Evolutionary conservation across 768 basidiomycete genomes (phyloP).

Genomic region (Leccinum pellstonianum): DNA sequence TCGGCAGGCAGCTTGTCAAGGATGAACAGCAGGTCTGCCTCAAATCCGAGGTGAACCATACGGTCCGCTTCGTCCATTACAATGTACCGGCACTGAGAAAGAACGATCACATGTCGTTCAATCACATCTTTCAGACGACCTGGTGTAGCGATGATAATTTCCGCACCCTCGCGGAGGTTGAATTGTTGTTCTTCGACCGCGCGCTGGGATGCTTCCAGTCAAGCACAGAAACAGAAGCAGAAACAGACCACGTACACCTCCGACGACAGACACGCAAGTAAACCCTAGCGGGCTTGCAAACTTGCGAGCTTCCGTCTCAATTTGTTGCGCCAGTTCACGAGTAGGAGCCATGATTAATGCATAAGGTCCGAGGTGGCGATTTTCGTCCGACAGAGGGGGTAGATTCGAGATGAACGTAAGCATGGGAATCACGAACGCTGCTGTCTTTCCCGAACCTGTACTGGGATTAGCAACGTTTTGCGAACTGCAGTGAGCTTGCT

Average conservation of each 20-base stretch:
- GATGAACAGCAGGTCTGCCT: constrained; percentile 91
- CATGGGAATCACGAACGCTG: constrained; percentile 98
- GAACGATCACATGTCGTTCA: constrained; percentile 91
- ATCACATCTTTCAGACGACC: constrained; percentile 98
- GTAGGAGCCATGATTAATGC: constrained; percentile 93
- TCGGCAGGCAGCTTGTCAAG: constrained; percentile 88
- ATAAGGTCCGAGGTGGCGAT: constrained; percentile 90
- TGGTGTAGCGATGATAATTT: constrained; percentile 98
- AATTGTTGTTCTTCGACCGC: constrained; percentile 98
- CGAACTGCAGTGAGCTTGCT: constrained; percentile 18
- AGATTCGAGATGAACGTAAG: constrained; percentile 87
- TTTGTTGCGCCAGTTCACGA: constrained; percentile 98
- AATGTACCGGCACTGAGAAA: constrained; percentile 96
- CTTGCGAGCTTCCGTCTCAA: constrained; percentile 88
- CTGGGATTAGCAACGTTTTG: neutral
- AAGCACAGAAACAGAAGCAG: constrained; percentile 3
- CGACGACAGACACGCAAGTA: constrained; percentile 96
- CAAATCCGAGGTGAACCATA: constrained; percentile 98
- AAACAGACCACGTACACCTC: constrained; percentile 59
- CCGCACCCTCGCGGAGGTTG: constrained; percentile 95
- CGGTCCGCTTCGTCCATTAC: constrained; percentile 99
- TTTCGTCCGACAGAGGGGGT: constrained; percentile 87
- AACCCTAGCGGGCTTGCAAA: constrained; percentile 90
- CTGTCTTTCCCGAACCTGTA: constrained; percentile 96
- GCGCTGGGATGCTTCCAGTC: constrained; percentile 45